Base-by-base conservation (phyloP, 345 rosid species). In the Iberis pinnata region DNA sequence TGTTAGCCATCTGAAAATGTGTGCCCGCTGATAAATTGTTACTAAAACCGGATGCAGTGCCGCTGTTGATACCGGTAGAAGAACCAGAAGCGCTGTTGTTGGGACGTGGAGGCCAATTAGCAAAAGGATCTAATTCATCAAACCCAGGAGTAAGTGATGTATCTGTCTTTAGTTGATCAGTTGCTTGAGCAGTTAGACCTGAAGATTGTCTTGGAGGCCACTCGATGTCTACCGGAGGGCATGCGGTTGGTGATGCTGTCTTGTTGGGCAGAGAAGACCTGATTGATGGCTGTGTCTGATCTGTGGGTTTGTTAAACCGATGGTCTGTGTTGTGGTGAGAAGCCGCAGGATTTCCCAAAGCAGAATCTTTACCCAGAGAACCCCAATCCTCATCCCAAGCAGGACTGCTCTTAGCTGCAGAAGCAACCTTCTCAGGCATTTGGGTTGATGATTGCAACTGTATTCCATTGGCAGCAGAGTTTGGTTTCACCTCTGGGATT, bases 321-420 rank as follows among this genome's bases (percentile, higher is more conserved):
- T 63, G 64, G 56, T 38, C 58, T 12, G 52, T 52, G 44, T 51
- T 7, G 18, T 74, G 55, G 33, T 39, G 47, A 74, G 58, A 18
- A 49, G 76, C 9, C n/a, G 53, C 9, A 26, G 64, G 29, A 37
- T 63, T 70, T 9, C 46, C 39, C 27, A n/a, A 2, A 32, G 58
- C n/a, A 36, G 72, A 59, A 43, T 68, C 75, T 61, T 77, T 77
- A 27, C 73, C 55, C 2, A 69, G 53, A 10, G 84, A 60, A 58
- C 81, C 88, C 96, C 98, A 92, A 50, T 88, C 95, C 9, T 88
- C 96, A 64, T 92, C 96, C 95, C 96, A 92, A 14, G 82, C 60
- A 4, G 82, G 36, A 45, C 76, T 63, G 47, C 69, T 72, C 64
- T 68, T 77, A 35, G 76, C 54, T 7, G 80, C 70, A 49, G 86